phyloP scores from a whole-genome alignment of 495 filamentous ascomycete genomes.

The Lasiosphaeria ovina region DNA sequence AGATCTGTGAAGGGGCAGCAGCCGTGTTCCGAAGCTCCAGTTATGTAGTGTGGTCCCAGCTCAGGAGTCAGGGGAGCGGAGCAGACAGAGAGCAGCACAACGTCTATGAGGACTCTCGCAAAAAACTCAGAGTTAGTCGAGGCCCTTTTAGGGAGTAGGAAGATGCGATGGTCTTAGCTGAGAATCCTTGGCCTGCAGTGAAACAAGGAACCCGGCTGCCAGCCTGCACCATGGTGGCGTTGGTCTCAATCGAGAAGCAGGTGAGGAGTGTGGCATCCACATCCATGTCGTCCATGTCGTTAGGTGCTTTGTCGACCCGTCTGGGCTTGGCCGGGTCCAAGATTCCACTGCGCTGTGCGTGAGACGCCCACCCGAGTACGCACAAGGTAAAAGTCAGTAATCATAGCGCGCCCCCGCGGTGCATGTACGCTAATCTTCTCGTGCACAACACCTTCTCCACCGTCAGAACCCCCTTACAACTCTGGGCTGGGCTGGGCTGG shows the following conservation, averaged over 20 bases:
- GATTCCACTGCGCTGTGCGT: too few relatives aligned
- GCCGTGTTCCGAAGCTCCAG: constrained; percentile 1
- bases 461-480: too few relatives aligned
- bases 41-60: constrained; percentile 2
- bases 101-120: not conserved
- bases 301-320: too few relatives aligned
- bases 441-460: not conserved
- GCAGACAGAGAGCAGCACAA: not conserved
- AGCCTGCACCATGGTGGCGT: not conserved
- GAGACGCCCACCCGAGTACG: not conserved
- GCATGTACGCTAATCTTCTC: not conserved
- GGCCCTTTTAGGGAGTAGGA: not conserved
- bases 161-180: not conserved
- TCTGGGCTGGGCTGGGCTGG: too few relatives aligned
- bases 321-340: too few relatives aligned
- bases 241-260: not conserved
- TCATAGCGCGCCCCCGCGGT: constrained; percentile 1
- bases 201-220: not conserved
- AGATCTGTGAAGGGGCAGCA: not conserved
- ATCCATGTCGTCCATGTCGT: too few relatives aligned
- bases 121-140: not conserved
- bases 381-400: constrained; percentile 1
- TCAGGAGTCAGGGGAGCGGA: not conserved
- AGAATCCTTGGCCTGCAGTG: constrained; percentile 2
- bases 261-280: not conserved